These are phyloP conservation scores for Boletus patriciae DNA, from an alignment of 768 basidiomycete species.

Conservation along the genomic window DNA sequence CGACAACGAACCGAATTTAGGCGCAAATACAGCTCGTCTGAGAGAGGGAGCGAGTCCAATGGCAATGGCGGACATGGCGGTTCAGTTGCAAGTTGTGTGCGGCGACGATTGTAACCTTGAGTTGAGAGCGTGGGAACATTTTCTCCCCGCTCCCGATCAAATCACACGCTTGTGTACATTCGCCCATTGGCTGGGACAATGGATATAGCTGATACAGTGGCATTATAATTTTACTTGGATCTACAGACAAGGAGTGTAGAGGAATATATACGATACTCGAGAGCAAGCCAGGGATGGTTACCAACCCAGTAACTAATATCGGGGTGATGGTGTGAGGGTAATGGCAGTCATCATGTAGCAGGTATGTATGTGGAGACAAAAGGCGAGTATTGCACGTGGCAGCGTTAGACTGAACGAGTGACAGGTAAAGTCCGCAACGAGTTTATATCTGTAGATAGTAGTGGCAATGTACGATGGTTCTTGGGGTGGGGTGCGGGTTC, in stretches of 20 bases:
- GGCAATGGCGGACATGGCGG: constrained; percentile 46
- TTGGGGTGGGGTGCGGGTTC: background rate
- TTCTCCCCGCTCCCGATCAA: background rate
- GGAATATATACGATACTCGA: constrained; percentile 8
- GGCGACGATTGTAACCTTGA: background rate
- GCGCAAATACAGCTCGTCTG: constrained; percentile 47
- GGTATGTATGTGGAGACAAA: constrained; percentile 19
- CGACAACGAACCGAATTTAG: constrained; percentile 28
- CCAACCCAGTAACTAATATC: background rate
- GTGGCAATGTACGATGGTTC: constrained; percentile 6
- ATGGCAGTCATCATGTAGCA: constrained; percentile 16
- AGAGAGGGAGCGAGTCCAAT: constrained; percentile 60
- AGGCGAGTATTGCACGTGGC: constrained; percentile 8
- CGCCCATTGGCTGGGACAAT: too few species aligned
- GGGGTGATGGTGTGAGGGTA: background rate
- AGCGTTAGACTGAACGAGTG: constrained; percentile 3
- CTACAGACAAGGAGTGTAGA: constrained; percentile 1
- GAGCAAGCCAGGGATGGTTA: constrained; percentile 14
- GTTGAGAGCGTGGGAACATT: constrained; percentile 22
- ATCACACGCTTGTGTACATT: constrained; percentile 7
- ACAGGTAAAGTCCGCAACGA: constrained; percentile 12
- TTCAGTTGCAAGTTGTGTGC: constrained; percentile 6
- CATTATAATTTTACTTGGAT: background rate
- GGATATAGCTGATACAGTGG: too few species aligned
- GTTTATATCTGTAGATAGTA: constrained; percentile 17